phyloP scores from a whole-genome alignment of 495 filamentous ascomycete species.

The Hypoxylon fragiforme region DNA sequence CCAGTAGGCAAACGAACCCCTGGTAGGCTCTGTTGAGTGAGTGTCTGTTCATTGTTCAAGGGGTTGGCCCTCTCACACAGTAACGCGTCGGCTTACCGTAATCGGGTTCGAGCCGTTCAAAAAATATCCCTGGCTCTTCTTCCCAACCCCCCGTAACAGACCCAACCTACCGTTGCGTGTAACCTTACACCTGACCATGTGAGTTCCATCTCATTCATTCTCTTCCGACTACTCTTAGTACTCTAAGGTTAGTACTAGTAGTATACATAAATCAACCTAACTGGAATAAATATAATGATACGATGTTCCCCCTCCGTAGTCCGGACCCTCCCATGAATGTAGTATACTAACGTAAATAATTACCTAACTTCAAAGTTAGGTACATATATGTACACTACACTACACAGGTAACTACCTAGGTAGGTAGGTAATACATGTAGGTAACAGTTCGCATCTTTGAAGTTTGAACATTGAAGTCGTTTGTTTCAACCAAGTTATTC shows the following conservation, averaged over 20 bases:
- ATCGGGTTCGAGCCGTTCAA: constrained; percentile 22
- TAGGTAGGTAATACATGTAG: no score
- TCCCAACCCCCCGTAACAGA: constrained; percentile 11
- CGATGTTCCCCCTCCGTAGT: not conserved
- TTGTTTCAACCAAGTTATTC: constrained; percentile 6
- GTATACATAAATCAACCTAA: constrained; percentile 5
- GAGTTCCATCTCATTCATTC: constrained; percentile 31
- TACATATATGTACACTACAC: no score
- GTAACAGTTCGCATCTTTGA: constrained; percentile 3
- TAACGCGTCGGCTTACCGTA: constrained; percentile 34
- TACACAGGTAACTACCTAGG: no score
- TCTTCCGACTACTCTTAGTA: constrained; percentile 13
- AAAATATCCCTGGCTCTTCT: constrained; percentile 4
- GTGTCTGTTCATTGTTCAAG: not conserved
- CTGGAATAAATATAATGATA: constrained; percentile 2
- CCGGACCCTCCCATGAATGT: no score
- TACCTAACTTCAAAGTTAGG: no score
- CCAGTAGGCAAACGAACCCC: constrained; percentile 12
- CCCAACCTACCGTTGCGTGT: constrained; percentile 27
- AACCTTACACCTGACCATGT: constrained; percentile 27
- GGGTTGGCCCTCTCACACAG: constrained; percentile 6
- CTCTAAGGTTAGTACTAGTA: not conserved
- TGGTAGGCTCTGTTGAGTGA: not conserved
- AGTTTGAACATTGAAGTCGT: not conserved
- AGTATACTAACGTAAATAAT: no score